These are phyloP conservation scores for Pythium periplocum DNA, from an alignment of 352 stramenopile genomes.

Conservation along the genomic window DNA sequence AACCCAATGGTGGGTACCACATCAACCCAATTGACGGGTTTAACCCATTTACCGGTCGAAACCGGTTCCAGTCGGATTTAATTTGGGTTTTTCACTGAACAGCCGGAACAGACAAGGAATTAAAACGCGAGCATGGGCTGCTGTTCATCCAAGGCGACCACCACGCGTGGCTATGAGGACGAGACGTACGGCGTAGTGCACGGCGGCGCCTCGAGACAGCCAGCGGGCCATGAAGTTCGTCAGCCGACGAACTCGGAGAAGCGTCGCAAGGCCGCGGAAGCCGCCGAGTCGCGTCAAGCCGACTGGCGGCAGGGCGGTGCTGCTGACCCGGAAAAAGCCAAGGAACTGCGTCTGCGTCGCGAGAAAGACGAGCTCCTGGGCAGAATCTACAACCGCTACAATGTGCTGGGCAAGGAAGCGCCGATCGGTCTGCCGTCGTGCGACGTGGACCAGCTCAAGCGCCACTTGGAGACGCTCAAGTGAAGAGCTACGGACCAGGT, in stretches of 20 bases:
- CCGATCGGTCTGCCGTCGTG: slow-evolving; percentile 78
- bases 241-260: slow-evolving; percentile 66
- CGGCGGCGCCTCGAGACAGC: not conserved
- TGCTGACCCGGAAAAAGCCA: slow-evolving; percentile 58
- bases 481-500: not conserved
- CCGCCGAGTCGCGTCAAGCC: slow-evolving; percentile 55
- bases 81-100: slow-evolving; percentile 2
- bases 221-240: slow-evolving; percentile 1
- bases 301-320: slow-evolving; percentile 78
- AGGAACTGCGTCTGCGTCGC: slow-evolving; percentile 51
- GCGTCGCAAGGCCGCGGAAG: slow-evolving; percentile 45
- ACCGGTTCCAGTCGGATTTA: no score
- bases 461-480: slow-evolving; percentile 67
- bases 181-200: slow-evolving; percentile 11
- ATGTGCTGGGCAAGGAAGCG: slow-evolving; percentile 62
- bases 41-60: no score
- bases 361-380: slow-evolving; percentile 83
- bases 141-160: slow-evolving; percentile 57
- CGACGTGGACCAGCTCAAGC: slow-evolving; percentile 68
- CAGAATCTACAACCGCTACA: slow-evolving; percentile 78
- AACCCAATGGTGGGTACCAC: slow-evolving; percentile 1
- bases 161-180: slow-evolving; percentile 16
- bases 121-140: slow-evolving; percentile 42
- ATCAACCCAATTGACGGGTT: not conserved
- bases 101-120: not conserved